These are phyloP conservation scores for Ramaria rubella DNA, from an alignment of 768 basidiomycete species.

Conservation along the genomic window DNA sequence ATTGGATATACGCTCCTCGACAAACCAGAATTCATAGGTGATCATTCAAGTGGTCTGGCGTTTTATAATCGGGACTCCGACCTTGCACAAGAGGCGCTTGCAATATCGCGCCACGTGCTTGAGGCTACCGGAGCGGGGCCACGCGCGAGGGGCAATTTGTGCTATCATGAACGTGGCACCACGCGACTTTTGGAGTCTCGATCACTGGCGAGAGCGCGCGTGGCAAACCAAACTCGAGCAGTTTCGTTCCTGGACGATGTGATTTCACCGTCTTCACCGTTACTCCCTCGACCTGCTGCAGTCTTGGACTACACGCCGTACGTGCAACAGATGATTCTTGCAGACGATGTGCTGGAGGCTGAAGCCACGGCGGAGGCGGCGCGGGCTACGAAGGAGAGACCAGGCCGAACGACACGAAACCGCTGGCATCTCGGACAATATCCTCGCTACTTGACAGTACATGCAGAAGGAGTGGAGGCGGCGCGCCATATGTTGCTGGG, in stretches of 20 bases:
- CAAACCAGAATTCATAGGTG: neutral
- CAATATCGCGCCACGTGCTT: slow-evolving; percentile 40
- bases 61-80: slow-evolving; percentile 40
- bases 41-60: slow-evolving; percentile 18
- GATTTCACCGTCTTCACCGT: slow-evolving; percentile 35
- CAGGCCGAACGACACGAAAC: slow-evolving; percentile 43
- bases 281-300: slow-evolving; percentile 40
- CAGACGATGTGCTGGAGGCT: slow-evolving; percentile 51
- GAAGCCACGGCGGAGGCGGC: slow-evolving; percentile 11
- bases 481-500: slow-evolving; percentile 18
- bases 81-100: slow-evolving; percentile 42
- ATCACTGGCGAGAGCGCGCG: slow-evolving; percentile 36
- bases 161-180: slow-evolving; percentile 10
- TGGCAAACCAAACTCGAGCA: slow-evolving; percentile 38
- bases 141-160: slow-evolving; percentile 17
- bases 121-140: slow-evolving; percentile 18
- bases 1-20: slow-evolving; percentile 34
- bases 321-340: slow-evolving; percentile 55
- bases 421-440: slow-evolving; percentile 47
- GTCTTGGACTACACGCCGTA: slow-evolving; percentile 67
- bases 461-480: slow-evolving; percentile 29
- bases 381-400: slow-evolving; percentile 19
- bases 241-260: slow-evolving; percentile 42
- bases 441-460: slow-evolving; percentile 37
- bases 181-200: slow-evolving; percentile 21